phyloP scores from a whole-genome alignment of 306 rosid species.

The Lathyrus oleraceus region DNA sequence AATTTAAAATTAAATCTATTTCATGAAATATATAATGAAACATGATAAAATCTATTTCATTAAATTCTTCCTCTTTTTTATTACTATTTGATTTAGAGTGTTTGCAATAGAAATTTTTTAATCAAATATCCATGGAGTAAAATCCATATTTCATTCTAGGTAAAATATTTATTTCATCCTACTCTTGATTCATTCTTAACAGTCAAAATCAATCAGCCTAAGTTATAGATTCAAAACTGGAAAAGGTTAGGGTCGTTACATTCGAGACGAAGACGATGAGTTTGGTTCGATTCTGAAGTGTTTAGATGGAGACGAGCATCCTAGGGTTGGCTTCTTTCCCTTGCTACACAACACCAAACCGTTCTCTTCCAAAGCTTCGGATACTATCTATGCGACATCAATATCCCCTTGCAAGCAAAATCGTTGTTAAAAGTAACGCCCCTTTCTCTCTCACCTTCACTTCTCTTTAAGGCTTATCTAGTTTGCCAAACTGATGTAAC shows the following conservation, averaged over 20 bases:
- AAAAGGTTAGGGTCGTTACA: background rate
- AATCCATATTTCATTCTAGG: too few relatives aligned
- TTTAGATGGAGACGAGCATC: constrained; percentile 16
- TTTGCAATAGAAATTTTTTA: too few relatives aligned
- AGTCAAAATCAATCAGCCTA: background rate
- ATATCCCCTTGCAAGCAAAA: constrained; percentile 79
- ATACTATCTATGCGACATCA: constrained; percentile 48
- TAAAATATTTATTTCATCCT: too few relatives aligned
- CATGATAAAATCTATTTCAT: too few relatives aligned
- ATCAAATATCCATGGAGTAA: too few relatives aligned
- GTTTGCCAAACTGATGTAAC: background rate
- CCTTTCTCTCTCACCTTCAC: constrained; percentile 10
- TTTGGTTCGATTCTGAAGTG: constrained; percentile 5
- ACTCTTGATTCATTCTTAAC: too few relatives aligned
- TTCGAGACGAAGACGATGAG: background rate
- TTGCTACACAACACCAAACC: constrained; percentile 13
- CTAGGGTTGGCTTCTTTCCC: constrained; percentile 44
- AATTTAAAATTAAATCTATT: too few relatives aligned
- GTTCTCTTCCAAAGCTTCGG: constrained; percentile 43
- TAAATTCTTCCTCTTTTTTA: too few relatives aligned
- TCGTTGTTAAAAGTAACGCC: constrained; percentile 59
- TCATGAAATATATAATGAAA: too few relatives aligned
- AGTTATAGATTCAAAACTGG: background rate
- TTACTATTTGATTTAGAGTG: too few relatives aligned
- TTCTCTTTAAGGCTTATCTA: background rate